Percentiles rank a stretch among this genome's conserved stretches.
Conservation (phyloP, 768 basidiomycete species). For the Phylloporus arenicola region DNA sequence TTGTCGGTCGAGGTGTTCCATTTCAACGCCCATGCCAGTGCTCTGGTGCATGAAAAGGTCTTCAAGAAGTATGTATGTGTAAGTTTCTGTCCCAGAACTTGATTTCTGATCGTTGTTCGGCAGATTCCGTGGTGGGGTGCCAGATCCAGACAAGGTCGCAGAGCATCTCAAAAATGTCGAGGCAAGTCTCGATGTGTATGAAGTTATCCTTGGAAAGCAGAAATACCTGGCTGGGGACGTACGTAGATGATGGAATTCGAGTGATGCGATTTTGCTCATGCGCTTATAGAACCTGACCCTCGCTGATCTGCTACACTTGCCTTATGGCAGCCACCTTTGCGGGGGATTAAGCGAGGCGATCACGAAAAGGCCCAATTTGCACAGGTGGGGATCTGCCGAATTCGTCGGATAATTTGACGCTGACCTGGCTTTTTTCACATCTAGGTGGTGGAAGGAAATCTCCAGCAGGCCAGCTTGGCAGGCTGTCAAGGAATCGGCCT, state of each 20-base stretch:
- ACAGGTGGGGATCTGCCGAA: slow-evolving; percentile 7
- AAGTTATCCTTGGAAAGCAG: slow-evolving; percentile 30
- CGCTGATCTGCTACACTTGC: slow-evolving; percentile 20
- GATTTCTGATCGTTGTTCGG: neutral
- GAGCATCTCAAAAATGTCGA: slow-evolving; percentile 24
- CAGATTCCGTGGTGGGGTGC: neutral
- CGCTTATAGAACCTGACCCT: slow-evolving; percentile 12
- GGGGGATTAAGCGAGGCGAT: slow-evolving; percentile 10
- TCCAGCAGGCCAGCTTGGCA: slow-evolving; percentile 40
- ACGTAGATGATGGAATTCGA: neutral
- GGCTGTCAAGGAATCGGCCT: slow-evolving; percentile 34
- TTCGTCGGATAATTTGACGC: neutral
- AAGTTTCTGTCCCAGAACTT: neutral
- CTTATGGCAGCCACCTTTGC: slow-evolving; percentile 7
- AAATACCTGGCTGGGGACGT: slow-evolving; percentile 35
- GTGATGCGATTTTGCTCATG: neutral
- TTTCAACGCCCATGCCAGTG: slow-evolving; percentile 43
- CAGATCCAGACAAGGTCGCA: neutral
- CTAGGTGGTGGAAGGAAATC: slow-evolving; percentile 49
- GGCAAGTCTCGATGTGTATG: slow-evolving; percentile 28
- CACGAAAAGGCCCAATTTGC: slow-evolving; percentile 14
- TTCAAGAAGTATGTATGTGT: slow-evolving; percentile 36
- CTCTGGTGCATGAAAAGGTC: slow-evolving; percentile 40
- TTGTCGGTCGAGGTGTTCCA: slow-evolving; percentile 46
- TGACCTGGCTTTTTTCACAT: neutral